Evolutionary conservation across 768 basidiomycete genomes (phyloP).

Genomic region (Tephrocybe sp.): DNA sequence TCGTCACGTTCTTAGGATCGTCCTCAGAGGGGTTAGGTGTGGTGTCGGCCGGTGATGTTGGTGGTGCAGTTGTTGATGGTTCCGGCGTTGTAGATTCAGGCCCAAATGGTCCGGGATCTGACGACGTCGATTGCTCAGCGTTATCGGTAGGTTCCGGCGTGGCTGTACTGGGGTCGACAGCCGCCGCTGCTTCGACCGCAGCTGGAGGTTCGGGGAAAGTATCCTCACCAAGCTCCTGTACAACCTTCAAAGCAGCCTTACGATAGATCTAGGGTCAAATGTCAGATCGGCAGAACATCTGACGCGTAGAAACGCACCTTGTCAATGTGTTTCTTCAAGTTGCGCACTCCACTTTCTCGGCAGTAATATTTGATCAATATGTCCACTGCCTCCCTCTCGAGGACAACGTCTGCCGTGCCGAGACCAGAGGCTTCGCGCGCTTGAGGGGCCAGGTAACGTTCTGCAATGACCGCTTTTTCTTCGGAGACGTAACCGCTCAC

Average conservation of each 20-base stretch:
- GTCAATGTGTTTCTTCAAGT: constrained; percentile 98
- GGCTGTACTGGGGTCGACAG: constrained; percentile 13
- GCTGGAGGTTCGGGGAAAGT: constrained; percentile 69
- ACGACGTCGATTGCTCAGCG: constrained; percentile 26
- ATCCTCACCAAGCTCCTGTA: constrained; percentile 87
- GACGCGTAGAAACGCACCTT: constrained; percentile 55
- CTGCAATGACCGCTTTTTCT: constrained; percentile 88
- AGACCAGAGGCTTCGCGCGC: constrained; percentile 91
- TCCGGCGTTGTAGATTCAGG: constrained; percentile 16
- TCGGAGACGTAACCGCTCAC: constrained; percentile 94
- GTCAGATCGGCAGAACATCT: not conserved
- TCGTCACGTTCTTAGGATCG: constrained; percentile 60
- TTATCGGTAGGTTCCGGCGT: constrained; percentile 41
- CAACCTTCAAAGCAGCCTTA: constrained; percentile 91
- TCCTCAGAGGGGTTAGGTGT: constrained; percentile 19
- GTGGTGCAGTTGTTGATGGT: constrained; percentile 8
- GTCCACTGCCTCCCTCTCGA: constrained; percentile 80
- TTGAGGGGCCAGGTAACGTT: constrained; percentile 87
- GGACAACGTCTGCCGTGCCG: constrained; percentile 76
- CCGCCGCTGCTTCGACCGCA: constrained; percentile 14
- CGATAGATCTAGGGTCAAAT: constrained; percentile 75
- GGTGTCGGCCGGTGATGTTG: constrained; percentile 19
- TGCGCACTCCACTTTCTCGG: constrained; percentile 94
- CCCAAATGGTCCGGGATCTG: too few relatives aligned
- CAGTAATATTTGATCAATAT: constrained; percentile 95